These are phyloP conservation scores for Rhamnella rubrinervis DNA, from an alignment of 331 rosid genomes.

Conservation along the genomic window DNA sequence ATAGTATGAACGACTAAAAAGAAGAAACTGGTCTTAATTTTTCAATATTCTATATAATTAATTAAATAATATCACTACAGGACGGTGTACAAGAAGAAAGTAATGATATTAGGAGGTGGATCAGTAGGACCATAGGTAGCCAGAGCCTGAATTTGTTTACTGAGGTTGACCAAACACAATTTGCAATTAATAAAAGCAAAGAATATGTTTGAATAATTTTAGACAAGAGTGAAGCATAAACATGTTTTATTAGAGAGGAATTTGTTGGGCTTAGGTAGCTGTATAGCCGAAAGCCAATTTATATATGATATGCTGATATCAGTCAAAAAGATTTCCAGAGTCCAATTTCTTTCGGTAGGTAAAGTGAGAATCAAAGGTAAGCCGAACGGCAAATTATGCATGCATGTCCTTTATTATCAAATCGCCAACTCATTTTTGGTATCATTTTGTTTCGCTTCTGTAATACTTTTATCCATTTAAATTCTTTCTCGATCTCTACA, in stretches of 20 bases:
- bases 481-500: too few species aligned
- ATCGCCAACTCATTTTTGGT: too few species aligned
- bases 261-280: background rate
- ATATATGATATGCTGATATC: background rate
- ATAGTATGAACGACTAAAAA: too few species aligned
- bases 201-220: background rate
- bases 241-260: background rate
- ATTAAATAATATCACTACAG: background rate
- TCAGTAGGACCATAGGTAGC: background rate
- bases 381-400: too few species aligned
- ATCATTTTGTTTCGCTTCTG: too few species aligned
- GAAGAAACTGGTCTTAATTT: too few species aligned
- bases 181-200: background rate
- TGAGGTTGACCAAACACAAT: constrained; percentile 23
- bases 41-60: too few species aligned
- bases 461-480: too few species aligned
- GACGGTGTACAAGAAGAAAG: background rate
- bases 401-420: too few species aligned
- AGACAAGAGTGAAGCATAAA: background rate
- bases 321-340: constrained; percentile 30
- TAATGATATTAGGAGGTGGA: background rate
- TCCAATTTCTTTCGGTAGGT: constrained; percentile 29
- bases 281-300: constrained; percentile 22
- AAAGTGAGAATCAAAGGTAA: background rate
- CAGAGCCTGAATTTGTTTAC: background rate